phyloP scores from a whole-genome alignment of 2,329 filamentous ascomycete species.

The Trichoderma sp. region DNA sequence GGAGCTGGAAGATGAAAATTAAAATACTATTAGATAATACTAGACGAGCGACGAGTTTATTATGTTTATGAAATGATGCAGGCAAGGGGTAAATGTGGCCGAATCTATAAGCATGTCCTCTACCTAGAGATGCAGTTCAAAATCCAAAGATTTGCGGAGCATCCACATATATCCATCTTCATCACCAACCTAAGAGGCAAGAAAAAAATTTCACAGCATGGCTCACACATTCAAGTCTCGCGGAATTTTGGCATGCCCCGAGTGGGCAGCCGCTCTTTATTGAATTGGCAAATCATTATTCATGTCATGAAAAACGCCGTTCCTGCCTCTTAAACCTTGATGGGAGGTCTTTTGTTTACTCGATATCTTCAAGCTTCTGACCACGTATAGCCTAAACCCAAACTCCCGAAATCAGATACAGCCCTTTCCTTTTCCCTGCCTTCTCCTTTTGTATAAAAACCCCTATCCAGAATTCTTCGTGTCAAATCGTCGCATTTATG shows the following conservation, averaged over 20 bases:
- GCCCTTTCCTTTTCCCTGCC: background rate
- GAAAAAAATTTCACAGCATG: slow-evolving; percentile 23
- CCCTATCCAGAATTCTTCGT: slow-evolving; percentile 28
- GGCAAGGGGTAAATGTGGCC: background rate
- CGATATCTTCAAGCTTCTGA: slow-evolving; percentile 21
- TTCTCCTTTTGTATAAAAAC: slow-evolving; percentile 1
- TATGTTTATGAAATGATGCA: background rate
- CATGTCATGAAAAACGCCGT: slow-evolving; percentile 27
- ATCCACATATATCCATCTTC: background rate
- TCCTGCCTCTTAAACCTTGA: slow-evolving; percentile 25
- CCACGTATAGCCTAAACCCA: slow-evolving; percentile 24
- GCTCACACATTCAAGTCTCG: background rate
- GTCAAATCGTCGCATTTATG: slow-evolving; percentile 55
- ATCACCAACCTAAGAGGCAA: background rate
- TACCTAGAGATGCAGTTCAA: background rate
- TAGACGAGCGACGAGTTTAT: background rate
- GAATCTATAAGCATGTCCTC: background rate
- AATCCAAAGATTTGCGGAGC: background rate
- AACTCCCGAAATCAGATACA: slow-evolving; percentile 30
- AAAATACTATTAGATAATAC: background rate
- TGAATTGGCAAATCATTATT: slow-evolving; percentile 16
- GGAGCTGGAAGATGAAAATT: background rate
- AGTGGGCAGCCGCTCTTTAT: slow-evolving; percentile 8
- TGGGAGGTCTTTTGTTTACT: slow-evolving; percentile 29
- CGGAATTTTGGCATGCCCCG: slow-evolving; percentile 22